A percentile compares a stretch with the other conserved stretches of the same genome.
phyloP scores from a whole-genome alignment of 192 early-diverging fungal genomes.

The Podila verticillata region DNA sequence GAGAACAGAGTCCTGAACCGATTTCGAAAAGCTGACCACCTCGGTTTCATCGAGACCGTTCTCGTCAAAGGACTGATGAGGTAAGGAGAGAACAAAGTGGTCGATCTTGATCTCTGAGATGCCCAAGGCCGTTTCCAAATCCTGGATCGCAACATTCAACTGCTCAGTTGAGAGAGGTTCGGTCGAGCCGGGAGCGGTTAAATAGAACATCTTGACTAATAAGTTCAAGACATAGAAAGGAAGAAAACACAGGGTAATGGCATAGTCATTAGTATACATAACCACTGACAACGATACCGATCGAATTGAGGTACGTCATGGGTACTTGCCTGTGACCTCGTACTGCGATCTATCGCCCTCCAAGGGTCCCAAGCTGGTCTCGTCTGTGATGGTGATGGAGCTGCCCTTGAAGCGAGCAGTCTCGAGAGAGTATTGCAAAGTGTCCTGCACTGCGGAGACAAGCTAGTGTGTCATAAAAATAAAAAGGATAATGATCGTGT shows the following conservation, averaged over 20 bases:
- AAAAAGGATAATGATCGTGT: not conserved
- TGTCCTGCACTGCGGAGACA: constrained; percentile 57
- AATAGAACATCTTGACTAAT: constrained; percentile 48
- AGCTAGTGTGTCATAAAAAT: constrained; percentile 38
- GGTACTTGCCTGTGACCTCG: constrained; percentile 51
- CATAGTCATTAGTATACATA: too few species aligned
- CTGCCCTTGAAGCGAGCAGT: constrained; percentile 27
- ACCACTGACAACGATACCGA: too few species aligned
- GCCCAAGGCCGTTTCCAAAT: constrained; percentile 11
- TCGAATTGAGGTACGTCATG: not conserved
- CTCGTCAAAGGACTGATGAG: constrained; percentile 36
- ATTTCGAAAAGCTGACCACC: constrained; percentile 22
- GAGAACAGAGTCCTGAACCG: constrained; percentile 16
- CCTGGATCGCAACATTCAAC: constrained; percentile 17
- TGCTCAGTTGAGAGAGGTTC: constrained; percentile 24
- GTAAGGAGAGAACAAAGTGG: constrained; percentile 28
- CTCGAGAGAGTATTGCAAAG: constrained; percentile 51
- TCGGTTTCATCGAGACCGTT: constrained; percentile 47
- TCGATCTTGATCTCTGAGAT: constrained; percentile 37
- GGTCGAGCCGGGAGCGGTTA: constrained; percentile 10
- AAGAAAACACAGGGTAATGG: too few species aligned
- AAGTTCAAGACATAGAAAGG: too few species aligned
- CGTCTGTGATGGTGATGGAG: constrained; percentile 52
- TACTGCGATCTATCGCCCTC: constrained; percentile 54
- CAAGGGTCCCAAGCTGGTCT: constrained; percentile 47